Evolutionary conservation across 2,329 filamentous ascomycete species (phyloP), one percentile per base, ranked within the genome.

Genomic region (Periconia sp.): DNA sequence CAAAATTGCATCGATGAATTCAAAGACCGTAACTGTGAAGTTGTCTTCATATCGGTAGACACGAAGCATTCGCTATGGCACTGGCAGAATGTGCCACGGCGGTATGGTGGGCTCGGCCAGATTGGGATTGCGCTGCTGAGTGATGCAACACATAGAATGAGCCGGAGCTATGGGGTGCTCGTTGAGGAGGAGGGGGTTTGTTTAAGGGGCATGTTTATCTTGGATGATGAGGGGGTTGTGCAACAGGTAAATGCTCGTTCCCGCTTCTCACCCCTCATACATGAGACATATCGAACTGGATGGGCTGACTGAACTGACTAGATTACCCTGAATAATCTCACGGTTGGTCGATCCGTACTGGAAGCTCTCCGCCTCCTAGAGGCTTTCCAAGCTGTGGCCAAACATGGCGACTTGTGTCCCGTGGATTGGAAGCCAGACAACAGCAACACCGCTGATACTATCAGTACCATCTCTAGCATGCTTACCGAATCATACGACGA

Each of bases 321-420:
- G 59, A 45, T 59, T 2, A 63, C 61, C 8, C 39, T 65, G 8
- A 66, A 65, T 42, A 64, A 63, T 18, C 34, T 57, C 18, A 59
- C 57, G 5, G 61, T 66, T 10, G 63, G 62, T 11, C 54, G 62
- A 13, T 62, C 56, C 30, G 61, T 66, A 5, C 42, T 63, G 7
- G 62, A 66, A 55, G 58, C 58, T 5, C 44, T 63, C 2, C 62
- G 61, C 31, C 49, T 66, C 9, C 51, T 63, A 4, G 58, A 65
- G 46, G 63, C 61, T 9, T 63, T 65, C 31, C 57, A 65, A 40
- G 61, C 59, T 17, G 62, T 62, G 9, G 57, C 57, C 4, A 61
- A 59, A 45, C 59, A 63, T 32, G 62, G 62, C 8, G 58, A 63
- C 7, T 49, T 62, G 8, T 65, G 63, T 28, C 61, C 63, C n/a